Evolutionary conservation across 352 stramenopile genomes (phyloP), one percentile per base, ranked within the genome.

Genomic region (Plasmopara muralis): DNA sequence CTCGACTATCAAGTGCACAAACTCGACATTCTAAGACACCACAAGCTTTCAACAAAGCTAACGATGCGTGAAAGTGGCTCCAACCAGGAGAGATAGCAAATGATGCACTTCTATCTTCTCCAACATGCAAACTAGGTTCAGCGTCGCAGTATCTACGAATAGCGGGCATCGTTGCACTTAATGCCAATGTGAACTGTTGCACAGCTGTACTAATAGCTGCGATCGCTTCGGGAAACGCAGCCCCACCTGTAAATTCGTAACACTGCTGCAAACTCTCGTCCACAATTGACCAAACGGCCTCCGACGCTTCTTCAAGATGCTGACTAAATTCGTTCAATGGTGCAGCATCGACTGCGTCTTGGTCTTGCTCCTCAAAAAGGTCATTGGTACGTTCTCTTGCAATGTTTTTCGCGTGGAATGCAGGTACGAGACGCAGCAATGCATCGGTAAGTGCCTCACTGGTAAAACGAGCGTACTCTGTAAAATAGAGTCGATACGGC

Each of bases 51-150:
- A 90, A 57, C 34, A 90, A 62, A 10, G 77, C 72, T 10, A 90
- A 58, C 4, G 77, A 69, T 3, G 69, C 68, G 47, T 90, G 80
- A 52, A 90, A 90, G n/a, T 78, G 72, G 46, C 68, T 77, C 77
- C 80, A 90, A 47, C 87, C 75, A 4, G 66, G 66, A 10, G 65
- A 55, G 37, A 47, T 51, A 33, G 52, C 48, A 8, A 63, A 18
- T 16, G 41, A 33, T 40, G 34, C 55, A 41, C 14, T 20, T 15
- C 38, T 14, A 31, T 15, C 20, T 4, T 15, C 53, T 43, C 44
- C 33, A 5, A 6, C 29, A 31, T 20, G 31, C 4, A 40, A 41
- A 44, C 15, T 34, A 47, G 40, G 9, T 42, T 72, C 62, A 39
- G 71, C 41, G 12, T 74, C 73, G 48, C 66, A 77, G 37, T 64